Evolutionary conservation across 495 filamentous ascomycete species (phyloP).

Genomic region (Niebla homalea): DNA sequence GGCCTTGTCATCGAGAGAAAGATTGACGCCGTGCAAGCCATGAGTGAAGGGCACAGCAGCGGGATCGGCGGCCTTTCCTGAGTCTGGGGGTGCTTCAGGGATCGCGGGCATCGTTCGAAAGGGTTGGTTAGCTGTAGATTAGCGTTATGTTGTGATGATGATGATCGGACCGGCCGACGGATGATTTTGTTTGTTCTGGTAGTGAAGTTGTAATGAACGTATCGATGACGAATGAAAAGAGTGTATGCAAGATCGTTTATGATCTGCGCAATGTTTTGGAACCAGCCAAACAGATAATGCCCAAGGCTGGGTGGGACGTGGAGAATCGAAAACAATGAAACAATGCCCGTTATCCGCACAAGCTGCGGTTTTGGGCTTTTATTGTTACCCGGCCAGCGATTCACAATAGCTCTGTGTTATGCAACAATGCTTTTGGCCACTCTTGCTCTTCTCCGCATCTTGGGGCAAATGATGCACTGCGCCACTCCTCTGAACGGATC

Average conservation of each 20-base stretch:
- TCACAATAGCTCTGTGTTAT: slow-evolving; percentile 3
- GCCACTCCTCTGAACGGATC: too few relatives aligned
- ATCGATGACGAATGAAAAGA: slow-evolving; percentile 2
- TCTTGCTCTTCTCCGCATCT: too few relatives aligned
- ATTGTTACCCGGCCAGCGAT: too few relatives aligned
- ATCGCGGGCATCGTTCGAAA: background rate
- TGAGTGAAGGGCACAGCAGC: slow-evolving; percentile 7
- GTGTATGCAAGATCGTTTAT: too few relatives aligned
- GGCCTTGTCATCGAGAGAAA: slow-evolving; percentile 10
- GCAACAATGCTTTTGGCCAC: background rate
- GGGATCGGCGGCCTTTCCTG: background rate
- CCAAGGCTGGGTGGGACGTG: too few relatives aligned
- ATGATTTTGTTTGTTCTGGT: background rate
- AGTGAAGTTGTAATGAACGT: background rate
- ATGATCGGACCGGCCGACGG: background rate
- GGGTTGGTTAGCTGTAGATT: background rate
- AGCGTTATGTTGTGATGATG: background rate
- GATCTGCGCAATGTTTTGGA: too few relatives aligned
- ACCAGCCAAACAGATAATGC: too few relatives aligned
- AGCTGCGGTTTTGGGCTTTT: too few relatives aligned
- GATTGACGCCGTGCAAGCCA: slow-evolving; percentile 14
- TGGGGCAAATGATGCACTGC: too few relatives aligned
- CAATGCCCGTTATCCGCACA: too few relatives aligned
- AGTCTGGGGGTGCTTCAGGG: background rate
- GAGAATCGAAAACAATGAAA: too few relatives aligned